Conservation (phyloP, 177 flowering plant genomes). For the Vitis hybrid region DNA sequence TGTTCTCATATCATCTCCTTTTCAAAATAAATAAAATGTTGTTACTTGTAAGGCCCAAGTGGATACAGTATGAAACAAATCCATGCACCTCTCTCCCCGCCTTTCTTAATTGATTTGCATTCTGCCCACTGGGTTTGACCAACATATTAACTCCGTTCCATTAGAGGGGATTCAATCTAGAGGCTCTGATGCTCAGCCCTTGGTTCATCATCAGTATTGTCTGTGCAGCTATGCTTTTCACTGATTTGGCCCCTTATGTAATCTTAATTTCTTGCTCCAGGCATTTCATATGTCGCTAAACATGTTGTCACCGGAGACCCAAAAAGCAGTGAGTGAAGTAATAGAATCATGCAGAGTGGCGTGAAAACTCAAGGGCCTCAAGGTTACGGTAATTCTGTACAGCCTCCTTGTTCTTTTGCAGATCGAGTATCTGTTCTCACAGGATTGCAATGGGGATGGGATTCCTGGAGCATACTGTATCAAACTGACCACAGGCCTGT, state of each 20-base stretch:
- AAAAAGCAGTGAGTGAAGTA: slow-evolving; percentile 75
- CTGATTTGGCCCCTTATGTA: not conserved
- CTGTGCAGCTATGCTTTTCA: too few relatives aligned
- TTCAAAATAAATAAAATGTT: too few relatives aligned
- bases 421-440: slow-evolving; percentile 7
- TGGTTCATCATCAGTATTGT: too few relatives aligned
- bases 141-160: too few relatives aligned
- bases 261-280: slow-evolving; percentile 31
- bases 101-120: too few relatives aligned
- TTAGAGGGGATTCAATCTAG: too few relatives aligned
- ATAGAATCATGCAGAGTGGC: slow-evolving; percentile 78
- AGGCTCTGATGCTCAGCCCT: too few relatives aligned
- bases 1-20: not conserved
- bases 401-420: slow-evolving; percentile 8
- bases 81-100: too few relatives aligned
- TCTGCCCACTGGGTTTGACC: too few relatives aligned
- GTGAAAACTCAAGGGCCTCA: slow-evolving; percentile 27
- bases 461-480: slow-evolving; percentile 11
- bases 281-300: slow-evolving; percentile 85
- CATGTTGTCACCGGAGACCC: slow-evolving; percentile 95
- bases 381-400: slow-evolving; percentile 16
- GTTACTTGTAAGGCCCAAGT: too few relatives aligned
- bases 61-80: too few relatives aligned
- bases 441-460: slow-evolving; percentile 3
- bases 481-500: slow-evolving; percentile 9